Conservation (phyloP, 2,329 filamentous ascomycete species). For the Hypocrella siamensis region DNA sequence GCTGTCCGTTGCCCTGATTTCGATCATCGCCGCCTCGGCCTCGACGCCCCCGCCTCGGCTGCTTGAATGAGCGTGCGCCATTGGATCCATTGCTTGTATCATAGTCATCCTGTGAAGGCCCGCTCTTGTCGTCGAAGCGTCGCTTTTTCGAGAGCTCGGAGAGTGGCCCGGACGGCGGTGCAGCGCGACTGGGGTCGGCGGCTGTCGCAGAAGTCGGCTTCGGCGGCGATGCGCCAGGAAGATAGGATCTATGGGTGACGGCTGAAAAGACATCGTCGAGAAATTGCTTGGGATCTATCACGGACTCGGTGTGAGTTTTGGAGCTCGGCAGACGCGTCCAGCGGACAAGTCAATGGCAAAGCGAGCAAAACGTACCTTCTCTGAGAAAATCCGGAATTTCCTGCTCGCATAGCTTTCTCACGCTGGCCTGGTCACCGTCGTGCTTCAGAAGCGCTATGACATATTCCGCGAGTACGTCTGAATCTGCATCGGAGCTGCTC, state of each 20-base stretch:
- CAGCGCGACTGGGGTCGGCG: no score
- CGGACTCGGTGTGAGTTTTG: no score
- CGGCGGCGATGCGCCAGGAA: constrained; percentile 35
- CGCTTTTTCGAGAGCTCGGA: constrained; percentile 19
- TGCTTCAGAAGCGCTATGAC: constrained; percentile 63
- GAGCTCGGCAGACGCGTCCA: no score
- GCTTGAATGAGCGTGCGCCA: constrained; percentile 36
- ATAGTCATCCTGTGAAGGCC: constrained; percentile 1
- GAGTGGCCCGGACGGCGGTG: no score
- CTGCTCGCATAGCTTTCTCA: constrained; percentile 51
- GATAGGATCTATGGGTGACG: constrained; percentile 45
- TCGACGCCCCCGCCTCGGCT: constrained; percentile 36
- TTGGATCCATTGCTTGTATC: neutral
- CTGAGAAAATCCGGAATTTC: constrained; percentile 64
- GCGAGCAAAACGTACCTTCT: constrained; percentile 31
- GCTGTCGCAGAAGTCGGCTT: constrained; percentile 9
- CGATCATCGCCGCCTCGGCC: constrained; percentile 10
- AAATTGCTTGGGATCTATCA: constrained; percentile 30
- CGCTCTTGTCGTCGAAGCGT: constrained; percentile 17
- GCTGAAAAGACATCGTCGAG: constrained; percentile 56
- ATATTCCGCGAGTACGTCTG: constrained; percentile 71
- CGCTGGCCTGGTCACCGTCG: constrained; percentile 47
- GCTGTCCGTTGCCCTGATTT: constrained; percentile 5
- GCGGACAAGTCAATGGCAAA: no score
- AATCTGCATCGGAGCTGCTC: constrained; percentile 58